Evolutionary conservation across 805 yeast genomes (phyloP).

Genomic region (Hanseniaspora osmophila): DNA sequence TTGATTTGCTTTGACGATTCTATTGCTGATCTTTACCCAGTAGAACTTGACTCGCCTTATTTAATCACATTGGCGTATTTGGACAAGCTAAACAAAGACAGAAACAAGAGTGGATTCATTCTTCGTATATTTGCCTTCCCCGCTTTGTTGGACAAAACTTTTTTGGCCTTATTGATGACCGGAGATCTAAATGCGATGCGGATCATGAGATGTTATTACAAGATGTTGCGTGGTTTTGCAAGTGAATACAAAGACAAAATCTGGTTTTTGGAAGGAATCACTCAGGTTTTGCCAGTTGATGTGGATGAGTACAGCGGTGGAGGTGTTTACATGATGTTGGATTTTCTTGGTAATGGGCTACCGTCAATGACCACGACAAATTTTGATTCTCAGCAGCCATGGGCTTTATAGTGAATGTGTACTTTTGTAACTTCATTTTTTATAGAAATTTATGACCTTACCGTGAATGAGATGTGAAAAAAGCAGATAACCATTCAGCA

Average conservation of each 20-base stretch:
- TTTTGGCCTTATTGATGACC: constrained; percentile 61
- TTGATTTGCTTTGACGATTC: constrained; percentile 75
- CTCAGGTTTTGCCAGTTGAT: constrained; percentile 78
- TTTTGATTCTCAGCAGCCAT: constrained; percentile 7
- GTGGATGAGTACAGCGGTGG: constrained; percentile 86
- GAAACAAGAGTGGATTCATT: constrained; percentile 74
- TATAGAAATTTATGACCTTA: background rate
- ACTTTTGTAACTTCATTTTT: background rate
- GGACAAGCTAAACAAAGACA: constrained; percentile 69
- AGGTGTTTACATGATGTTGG: constrained; percentile 85
- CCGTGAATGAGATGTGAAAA: too few species aligned
- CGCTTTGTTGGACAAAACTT: constrained; percentile 71
- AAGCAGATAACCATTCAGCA: background rate
- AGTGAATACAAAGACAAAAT: constrained; percentile 78
- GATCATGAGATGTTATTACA: constrained; percentile 80
- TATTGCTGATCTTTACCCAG: constrained; percentile 76
- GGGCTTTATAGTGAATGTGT: background rate
- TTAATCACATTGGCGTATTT: constrained; percentile 74
- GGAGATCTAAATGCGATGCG: constrained; percentile 84
- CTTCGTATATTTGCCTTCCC: constrained; percentile 85
- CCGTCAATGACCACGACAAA: constrained; percentile 34
- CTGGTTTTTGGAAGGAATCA: constrained; percentile 89
- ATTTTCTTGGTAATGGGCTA: constrained; percentile 60
- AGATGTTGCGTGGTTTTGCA: constrained; percentile 65
- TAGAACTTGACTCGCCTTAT: constrained; percentile 70